These are phyloP conservation scores for Acaromyces ingoldii DNA, from an alignment of 1,284 basidiomycete genomes.

Conservation along the genomic window DNA sequence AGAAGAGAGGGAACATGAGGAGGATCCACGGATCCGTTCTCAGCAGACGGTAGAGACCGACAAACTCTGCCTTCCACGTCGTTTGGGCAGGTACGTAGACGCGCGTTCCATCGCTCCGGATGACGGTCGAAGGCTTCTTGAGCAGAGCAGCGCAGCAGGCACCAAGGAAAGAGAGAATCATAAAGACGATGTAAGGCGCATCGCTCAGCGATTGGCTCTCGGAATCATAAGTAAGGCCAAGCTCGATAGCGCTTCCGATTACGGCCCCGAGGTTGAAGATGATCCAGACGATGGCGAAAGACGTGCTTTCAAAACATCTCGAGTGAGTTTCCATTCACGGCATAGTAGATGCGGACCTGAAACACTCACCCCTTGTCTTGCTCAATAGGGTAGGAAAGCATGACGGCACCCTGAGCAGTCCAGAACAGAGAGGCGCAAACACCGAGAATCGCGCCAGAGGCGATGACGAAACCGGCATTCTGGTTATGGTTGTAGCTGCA, in stretches of 20 bases:
- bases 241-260: conserved; percentile 64
- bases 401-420: conserved; percentile 66
- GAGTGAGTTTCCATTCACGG: no score
- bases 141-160: conserved; percentile 21
- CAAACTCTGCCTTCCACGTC: conserved; percentile 30
- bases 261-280: conserved; percentile 65
- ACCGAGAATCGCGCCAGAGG: conserved; percentile 72
- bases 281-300: conserved; percentile 69
- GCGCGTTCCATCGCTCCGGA: conserved; percentile 31
- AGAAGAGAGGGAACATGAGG: conserved; percentile 37
- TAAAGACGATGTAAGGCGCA: conserved; percentile 30
- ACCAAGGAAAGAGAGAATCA: conserved; percentile 34
- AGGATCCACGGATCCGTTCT: conserved; percentile 34
- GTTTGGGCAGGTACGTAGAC: conserved; percentile 31
- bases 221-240: conserved; percentile 49
- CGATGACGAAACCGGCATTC: conserved; percentile 57
- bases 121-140: conserved; percentile 28
- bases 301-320: no score
- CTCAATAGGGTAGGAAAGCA: conserved; percentile 72
- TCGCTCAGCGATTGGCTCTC: conserved; percentile 5
- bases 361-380: conserved; percentile 61
- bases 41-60: conserved; percentile 28
- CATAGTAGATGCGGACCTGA: not conserved
- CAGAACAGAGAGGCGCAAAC: conserved; percentile 72
- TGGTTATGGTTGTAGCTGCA: conserved; percentile 54